Conservation (phyloP, 225 moss, liverwort and hornwort genomes). For the Takakia lepidozioides region DNA sequence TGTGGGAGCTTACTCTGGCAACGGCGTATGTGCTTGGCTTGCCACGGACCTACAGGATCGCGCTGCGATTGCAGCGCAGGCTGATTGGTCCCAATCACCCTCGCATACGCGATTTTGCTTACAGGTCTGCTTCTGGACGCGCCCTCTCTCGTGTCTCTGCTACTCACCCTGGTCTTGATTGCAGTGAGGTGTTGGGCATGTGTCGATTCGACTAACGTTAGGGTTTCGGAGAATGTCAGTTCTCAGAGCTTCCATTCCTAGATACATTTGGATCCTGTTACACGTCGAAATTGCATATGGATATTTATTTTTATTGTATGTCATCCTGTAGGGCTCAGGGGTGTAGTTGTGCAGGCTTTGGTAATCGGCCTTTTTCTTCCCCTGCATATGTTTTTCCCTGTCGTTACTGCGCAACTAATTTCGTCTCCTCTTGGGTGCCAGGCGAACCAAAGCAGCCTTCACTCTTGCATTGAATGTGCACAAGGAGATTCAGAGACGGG, state of each 20-base stretch:
- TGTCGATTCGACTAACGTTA: no score
- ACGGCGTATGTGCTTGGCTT: constrained; percentile 88
- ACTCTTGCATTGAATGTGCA: constrained; percentile 74
- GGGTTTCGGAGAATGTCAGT: no score
- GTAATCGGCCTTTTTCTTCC: no score
- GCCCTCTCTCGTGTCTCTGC: constrained; percentile 8
- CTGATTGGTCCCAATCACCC: constrained; percentile 62
- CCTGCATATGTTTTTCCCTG: no score
- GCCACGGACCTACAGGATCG: constrained; percentile 75
- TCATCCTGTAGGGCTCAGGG: no score
- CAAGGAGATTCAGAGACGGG: constrained; percentile 86
- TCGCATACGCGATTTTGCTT: constrained; percentile 57
- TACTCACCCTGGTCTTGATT: no score
- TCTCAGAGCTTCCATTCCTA: no score
- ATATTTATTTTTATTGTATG: no score
- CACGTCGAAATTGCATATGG: no score
- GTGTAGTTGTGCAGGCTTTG: no score
- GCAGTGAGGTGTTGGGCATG: no score
- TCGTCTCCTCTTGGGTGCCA: constrained; percentile 24
- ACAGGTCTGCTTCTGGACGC: constrained; percentile 21
- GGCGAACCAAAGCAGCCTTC: constrained; percentile 70
- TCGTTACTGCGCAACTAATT: not conserved
- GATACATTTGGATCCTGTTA: no score
- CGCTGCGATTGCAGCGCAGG: constrained; percentile 66
- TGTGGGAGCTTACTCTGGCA: constrained; percentile 89